These are phyloP conservation scores for Verticillium zaregamsianum DNA, from an alignment of 2,329 filamentous ascomycete species.

Conservation along the genomic window DNA sequence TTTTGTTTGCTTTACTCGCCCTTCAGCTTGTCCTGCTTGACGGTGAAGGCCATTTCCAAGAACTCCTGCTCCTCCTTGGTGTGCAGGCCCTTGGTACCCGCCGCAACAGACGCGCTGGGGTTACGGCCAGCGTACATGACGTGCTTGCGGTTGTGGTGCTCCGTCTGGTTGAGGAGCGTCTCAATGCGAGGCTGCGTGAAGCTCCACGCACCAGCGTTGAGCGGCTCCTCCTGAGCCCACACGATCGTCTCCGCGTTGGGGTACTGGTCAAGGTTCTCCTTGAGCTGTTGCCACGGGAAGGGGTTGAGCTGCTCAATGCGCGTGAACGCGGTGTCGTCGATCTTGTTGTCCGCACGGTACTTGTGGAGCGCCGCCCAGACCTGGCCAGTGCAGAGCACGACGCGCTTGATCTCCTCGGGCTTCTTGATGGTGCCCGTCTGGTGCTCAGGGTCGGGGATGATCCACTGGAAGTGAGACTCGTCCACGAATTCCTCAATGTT, in stretches of 20 bases:
- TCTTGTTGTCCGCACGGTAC: constrained; percentile 79
- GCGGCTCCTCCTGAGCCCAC: constrained; percentile 95
- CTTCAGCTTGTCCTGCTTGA: constrained; percentile 66
- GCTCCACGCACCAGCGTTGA: constrained; percentile 95
- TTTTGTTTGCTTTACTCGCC: constrained; percentile 45
- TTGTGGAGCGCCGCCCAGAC: constrained; percentile 89
- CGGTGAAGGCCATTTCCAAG: constrained; percentile 59
- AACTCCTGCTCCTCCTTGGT: constrained; percentile 90
- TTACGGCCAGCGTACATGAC: constrained; percentile 96
- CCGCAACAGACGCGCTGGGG: constrained; percentile 90
- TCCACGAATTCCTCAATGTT: constrained; percentile 86
- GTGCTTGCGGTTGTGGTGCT: constrained; percentile 90
- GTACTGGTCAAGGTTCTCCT: constrained; percentile 95
- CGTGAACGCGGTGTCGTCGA: constrained; percentile 89
- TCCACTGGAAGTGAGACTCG: constrained; percentile 93
- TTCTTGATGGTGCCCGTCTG: constrained; percentile 68
- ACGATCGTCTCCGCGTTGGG: constrained; percentile 97
- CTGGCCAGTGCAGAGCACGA: constrained; percentile 92
- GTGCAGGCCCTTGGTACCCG: constrained; percentile 83
- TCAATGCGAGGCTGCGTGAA: constrained; percentile 97
- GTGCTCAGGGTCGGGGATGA: constrained; percentile 88
- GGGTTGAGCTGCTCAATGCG: constrained; percentile 97
- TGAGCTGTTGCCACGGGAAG: constrained; percentile 96
- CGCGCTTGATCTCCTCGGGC: constrained; percentile 84
- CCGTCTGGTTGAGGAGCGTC: constrained; percentile 88